Base-by-base conservation (phyloP, 257 asterid species). In the Jacaranda mimosifolia region DNA sequence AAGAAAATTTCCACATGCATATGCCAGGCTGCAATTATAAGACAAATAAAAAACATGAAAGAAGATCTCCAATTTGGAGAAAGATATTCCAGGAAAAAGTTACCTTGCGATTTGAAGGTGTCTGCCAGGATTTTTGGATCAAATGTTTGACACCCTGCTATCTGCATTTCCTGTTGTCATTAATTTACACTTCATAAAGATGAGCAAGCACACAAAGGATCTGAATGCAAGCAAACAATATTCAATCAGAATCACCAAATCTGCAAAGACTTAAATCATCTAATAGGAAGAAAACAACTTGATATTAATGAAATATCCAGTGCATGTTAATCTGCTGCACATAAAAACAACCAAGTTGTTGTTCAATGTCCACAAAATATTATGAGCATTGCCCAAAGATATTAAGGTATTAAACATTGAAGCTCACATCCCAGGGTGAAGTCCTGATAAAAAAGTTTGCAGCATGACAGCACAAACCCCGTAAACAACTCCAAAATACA, bases 61-160 rank as follows among this genome's bases (percentile, higher is more conserved):
- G 13, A n/a, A 35, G 58, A 55, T 21, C 0, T 13, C 7, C 39
- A n/a, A 26, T 36, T 26, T n/a, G 68, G 38, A 17, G 48, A 53
- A 42, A 19, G 55, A 76, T n/a, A 8, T 49, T 12, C n/a, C 11
- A 59, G 46, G 68, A 40, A 75, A 9, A 42, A 57, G 46, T 80
- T 80, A 93, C 98, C 98, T 88, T 88, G 91, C 55, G 91, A 78
- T 82, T 93, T 93, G 72, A 93, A 88, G 77, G 92, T 82, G 85
- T 91, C 98, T 3, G 97, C 97, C 72, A 93, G 85, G 80, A 60
- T 83, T 76, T 81, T 87, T 77, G 53, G 70, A 75, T 89, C 90
- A 74, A 84, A 80, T 57, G 84, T 82, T 81, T 84, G 80, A 63
- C 91, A 84, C 36, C 94, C 93, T 70, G 96, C 77, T 73, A 66